Base-by-base conservation (phyloP, 2,329 filamentous ascomycete species). In the Ilyonectria mors-panacis region DNA sequence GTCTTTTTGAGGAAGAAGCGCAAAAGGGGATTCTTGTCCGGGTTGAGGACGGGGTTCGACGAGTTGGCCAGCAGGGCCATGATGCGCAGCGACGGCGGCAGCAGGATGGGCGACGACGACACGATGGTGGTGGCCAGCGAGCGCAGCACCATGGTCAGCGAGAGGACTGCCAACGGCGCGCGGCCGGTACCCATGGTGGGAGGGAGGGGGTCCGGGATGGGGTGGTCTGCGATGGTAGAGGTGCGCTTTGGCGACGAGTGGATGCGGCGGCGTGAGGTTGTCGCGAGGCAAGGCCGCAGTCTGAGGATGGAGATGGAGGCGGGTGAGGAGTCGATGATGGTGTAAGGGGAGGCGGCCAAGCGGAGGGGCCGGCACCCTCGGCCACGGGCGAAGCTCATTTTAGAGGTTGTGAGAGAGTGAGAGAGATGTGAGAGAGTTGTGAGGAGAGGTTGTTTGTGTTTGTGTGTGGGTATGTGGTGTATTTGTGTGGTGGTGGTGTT, bases 1-100 rank as follows among this genome's bases (percentile, higher is more conserved):
- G 94, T 97, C 77, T 91, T 88, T 78, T 94, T 94, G 56, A 97
- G 84, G 47, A 94, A 77, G 66, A 85, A 88, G 48, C 90, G 87
- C 17, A 97, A 85, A 1, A 95, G 53, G 0, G 89, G 89, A 77
- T 97, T 97, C 59, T 83, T 85, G 77, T 97, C 94, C 5, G 94
- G 91, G 78, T 92, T 91, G 64, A 96, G 85, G 0, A 94, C 61
- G 1, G 88, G 83, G 64, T 84, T 91, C 57, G 87, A 87, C 28
- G 92, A 91, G 78, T 94, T 86, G 12, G 94, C 92, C 73, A 97
- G 87, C 23, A 87, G 78, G 7, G 85, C 87, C 81, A 97, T 92
- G 65, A 92, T 79, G 59, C 85, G 85, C 53, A 96, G 85, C 8
- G 92, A 94, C 0, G 93, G 91, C 2, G 84, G 83, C 2, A 97